Base-by-base conservation (phyloP, 768 basidiomycete species). In the Pholiota microspora region DNA sequence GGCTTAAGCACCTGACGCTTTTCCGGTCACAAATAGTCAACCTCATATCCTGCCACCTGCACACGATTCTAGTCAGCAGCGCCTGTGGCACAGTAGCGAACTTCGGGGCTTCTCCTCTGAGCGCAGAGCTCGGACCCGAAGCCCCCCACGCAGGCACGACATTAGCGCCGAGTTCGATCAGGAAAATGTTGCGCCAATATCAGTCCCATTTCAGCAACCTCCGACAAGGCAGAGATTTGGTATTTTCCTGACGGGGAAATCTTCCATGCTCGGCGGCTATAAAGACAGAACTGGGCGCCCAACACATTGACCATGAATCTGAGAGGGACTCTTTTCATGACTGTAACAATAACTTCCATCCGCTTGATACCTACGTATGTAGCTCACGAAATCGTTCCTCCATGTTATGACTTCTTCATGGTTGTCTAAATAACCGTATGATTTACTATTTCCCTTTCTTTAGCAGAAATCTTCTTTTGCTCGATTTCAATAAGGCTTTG, bases 221-320 rank as follows among this genome's bases (percentile, higher is more conserved):
- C 58, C 65, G n/a, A 64, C 65, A 16, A 69, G 68, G 9, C 66
- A 67, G 13, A 67, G 73, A 13, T 75, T 73, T 62, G 74, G 74
- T 5, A 74, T 76, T 60, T 76, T 74, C 44, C 70, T 69, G 57
- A 75, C 70, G 3, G 64, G 69, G 8, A 73, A 73, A 50, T 63
- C 62, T n/a, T 73, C 73, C 0, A 58, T 61, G 57, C 44, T 51
- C 5, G 51, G 54, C 29, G 57, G 45, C 25, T 47, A 56, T 12
- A 56, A 46, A 28, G 56, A 53, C 13, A 49, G 59, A 23, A 36
- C 49, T 7, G 51, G 51, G 18, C 54, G 54, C 5, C 60, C 60
- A n/a, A 55, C 57, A 7, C 60, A 61, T 53, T 61, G 49, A 49
- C 21, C 46, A 1, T 47, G n/a, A 29, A 10, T 3, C 18, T 16